Base-by-base conservation (phyloP, 352 stramenopile genomes). In the Phytophthora ramorum region DNA sequence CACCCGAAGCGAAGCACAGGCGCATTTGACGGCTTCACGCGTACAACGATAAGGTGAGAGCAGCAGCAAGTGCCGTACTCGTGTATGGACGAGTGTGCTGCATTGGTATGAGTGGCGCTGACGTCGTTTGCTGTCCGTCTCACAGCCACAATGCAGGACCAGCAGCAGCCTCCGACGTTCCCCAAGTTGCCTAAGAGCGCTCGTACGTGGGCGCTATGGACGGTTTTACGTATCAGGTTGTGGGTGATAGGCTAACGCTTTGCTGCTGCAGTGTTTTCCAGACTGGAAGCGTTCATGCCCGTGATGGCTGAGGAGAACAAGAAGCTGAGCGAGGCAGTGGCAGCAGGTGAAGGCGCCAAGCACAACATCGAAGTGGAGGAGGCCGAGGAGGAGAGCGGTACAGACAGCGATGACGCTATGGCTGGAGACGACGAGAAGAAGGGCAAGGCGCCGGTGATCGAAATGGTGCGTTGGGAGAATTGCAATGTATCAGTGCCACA, bases 261-360 rank as follows among this genome's bases (percentile, higher is more conserved):
- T 49, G 30, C 20, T 55, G 30, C 19, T 54, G 13, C 4, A 92
- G 86, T 94, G 59, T 82, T 94, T 44, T 81, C 78, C n/a, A 85
- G 76, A 48, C 65, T 94, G 13, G 79, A 94, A 63, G 75, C 83
- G 44, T 94, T 94, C 49, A 63, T 94, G 37, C 86, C 86, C 0
- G 63, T 85, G 63, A 89, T 94, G 70, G 86, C 79, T 14, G 68
- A 78, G 44, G 83, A 94, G 56, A 94, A 94, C 74, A 81, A 89
- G 58, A 89, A 89, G 64, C 71, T 94, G 35, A 81, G 80, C 48
- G 68, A 86, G 28, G 83, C 79, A 8, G 74, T 92, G 16, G 84
- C 82, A 28, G 63, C 69, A 6, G 83, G 86, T 4, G 56, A 88
- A 60, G 83, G 78, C 28, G 71, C 78, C 47, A 84, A 88, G 40